Base-by-base conservation (phyloP, 2,329 filamentous ascomycete species). In the Colletotrichum lupini region DNA sequence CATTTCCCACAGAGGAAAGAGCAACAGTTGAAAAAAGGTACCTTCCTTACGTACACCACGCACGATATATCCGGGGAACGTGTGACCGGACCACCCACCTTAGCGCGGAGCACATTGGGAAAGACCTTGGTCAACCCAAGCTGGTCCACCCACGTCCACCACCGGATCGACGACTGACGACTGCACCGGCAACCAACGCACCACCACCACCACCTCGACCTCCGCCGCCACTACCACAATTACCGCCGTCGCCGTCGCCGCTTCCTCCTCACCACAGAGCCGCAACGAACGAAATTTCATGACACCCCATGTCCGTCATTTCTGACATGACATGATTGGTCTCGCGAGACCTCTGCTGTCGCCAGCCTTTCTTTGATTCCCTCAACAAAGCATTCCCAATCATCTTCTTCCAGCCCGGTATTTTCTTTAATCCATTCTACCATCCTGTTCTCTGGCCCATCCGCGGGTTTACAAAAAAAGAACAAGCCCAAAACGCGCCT, bases 241-340 rank as follows among this genome's bases (percentile, higher is more conserved):
- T 28, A 24, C 26, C 26, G 22, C 52, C 52, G 52, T 55, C 52
- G 58, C 42, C 42, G 58, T 57, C 55, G 24, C 32, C 55, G 32
- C 46, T 37, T 49, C 68, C 56, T 68, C 42, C 42, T 69, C 58
- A 53, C 68, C 66, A n/a, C 59, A 69, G 70, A 69, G 66, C 70
- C 59, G 70, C 70, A 72, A 49, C 46, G 30, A 49, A 46, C 46
- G 30, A 49, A 46, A 59, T n/a, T 57, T 57, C 58, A 37, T 65
- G 62, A 69, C 42, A 49, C 46, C 59, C 67, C 67, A 68, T 69
- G 42, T 49, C 58, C 26, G 30, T 55, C 37, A 58, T 35, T 59
- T 26, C n/a, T 52, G 64, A 61, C 46, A 67, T 66, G 53, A 49
- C 59, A 69, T 72, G 59, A 69, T 69, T 64, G 59, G 70, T 32